A percentile compares a stretch with the other conserved stretches of the same genome.
Evolutionary conservation across 768 basidiomycete genomes (phyloP).

Genomic region (Mycena crocata): DNA sequence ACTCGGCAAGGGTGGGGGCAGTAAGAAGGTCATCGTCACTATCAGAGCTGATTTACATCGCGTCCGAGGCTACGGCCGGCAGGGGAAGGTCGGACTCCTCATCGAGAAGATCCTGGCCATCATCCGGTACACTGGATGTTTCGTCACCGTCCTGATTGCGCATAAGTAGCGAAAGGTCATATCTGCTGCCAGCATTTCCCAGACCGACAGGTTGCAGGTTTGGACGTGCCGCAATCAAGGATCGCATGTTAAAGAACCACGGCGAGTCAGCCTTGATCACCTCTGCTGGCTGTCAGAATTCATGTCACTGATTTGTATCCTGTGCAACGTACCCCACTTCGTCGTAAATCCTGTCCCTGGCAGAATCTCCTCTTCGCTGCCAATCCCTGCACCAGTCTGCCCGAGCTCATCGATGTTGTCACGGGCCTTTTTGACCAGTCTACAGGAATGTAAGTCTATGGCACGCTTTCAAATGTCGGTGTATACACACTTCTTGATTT

Average conservation of each 20-base stretch:
- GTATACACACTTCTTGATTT: background rate
- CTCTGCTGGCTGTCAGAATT: background rate
- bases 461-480: background rate
- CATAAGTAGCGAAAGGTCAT: background rate
- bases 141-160: conserved; percentile 1
- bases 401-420: background rate
- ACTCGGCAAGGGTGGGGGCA: too few relatives aligned
- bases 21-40: background rate
- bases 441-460: background rate
- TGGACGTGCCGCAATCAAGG: conserved; percentile 7
- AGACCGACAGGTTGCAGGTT: background rate
- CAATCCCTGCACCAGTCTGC: conserved; percentile 4
- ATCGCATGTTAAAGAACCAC: conserved; percentile 11
- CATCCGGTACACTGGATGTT: background rate
- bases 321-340: background rate
- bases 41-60: background rate
- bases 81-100: background rate
- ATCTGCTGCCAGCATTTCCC: background rate
- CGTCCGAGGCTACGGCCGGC: background rate
- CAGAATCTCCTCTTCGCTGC: background rate
- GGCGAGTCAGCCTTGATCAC: background rate
- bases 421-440: background rate
- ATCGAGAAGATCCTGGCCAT: background rate
- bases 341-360: background rate
- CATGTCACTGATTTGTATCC: too few relatives aligned